These are phyloP conservation scores for Hygrophorus pudorinus DNA, from an alignment of 768 basidiomycete genomes.

Conservation along the genomic window DNA sequence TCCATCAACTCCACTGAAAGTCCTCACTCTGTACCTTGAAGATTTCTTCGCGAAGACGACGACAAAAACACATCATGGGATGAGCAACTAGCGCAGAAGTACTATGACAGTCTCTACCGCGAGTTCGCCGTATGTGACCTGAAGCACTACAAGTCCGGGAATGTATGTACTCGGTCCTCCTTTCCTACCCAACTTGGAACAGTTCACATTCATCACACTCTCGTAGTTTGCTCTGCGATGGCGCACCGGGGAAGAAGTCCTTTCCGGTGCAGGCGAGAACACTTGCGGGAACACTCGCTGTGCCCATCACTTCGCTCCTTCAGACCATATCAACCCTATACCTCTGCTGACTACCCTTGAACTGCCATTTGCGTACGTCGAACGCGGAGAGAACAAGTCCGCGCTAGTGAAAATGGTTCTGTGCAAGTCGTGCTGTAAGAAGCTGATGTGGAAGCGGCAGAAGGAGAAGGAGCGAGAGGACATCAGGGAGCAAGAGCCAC, in stretches of 20 bases:
- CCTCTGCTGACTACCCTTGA: slow-evolving; percentile 64
- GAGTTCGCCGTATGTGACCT: slow-evolving; percentile 90
- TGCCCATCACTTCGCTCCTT: slow-evolving; percentile 34
- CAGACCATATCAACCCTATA: slow-evolving; percentile 11
- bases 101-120: slow-evolving; percentile 80
- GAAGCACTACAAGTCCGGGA: slow-evolving; percentile 92
- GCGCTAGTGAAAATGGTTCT: slow-evolving; percentile 89
- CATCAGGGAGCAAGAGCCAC: slow-evolving; percentile 1
- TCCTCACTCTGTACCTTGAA: slow-evolving; percentile 16
- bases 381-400: slow-evolving; percentile 63
- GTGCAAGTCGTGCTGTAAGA: slow-evolving; percentile 68
- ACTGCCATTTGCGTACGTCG: slow-evolving; percentile 82
- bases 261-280: slow-evolving; percentile 75
- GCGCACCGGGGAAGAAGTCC: slow-evolving; percentile 87
- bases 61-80: slow-evolving; percentile 54
- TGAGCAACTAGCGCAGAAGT: slow-evolving; percentile 79
- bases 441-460: slow-evolving; percentile 78
- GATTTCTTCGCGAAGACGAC: slow-evolving; percentile 66
- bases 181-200: not conserved
- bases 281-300: slow-evolving; percentile 91
- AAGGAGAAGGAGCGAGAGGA: slow-evolving; percentile 45
- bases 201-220: not conserved
- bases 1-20: not conserved
- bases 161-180: slow-evolving; percentile 36
- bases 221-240: slow-evolving; percentile 80